Conservation (phyloP, 306 rosid species). For the Alnus rubra region DNA sequence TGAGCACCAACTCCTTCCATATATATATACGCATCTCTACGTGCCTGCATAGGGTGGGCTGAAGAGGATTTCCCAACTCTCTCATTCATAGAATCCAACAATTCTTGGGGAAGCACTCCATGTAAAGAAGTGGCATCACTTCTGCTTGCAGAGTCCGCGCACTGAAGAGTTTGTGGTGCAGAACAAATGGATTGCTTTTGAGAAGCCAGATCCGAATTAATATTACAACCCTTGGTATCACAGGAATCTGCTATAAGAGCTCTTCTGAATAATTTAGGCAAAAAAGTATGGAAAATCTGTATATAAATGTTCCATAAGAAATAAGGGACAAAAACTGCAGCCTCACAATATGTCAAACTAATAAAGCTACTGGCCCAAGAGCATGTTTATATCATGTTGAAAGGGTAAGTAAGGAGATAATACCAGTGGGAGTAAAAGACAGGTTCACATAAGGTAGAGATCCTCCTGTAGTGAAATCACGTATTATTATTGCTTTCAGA, state of each 20-base stretch:
- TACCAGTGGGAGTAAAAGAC: slow-evolving; percentile 45
- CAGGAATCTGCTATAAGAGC: slow-evolving; percentile 37
- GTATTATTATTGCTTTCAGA: slow-evolving; percentile 11
- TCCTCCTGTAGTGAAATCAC: slow-evolving; percentile 19
- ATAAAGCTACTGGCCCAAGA: slow-evolving; percentile 2
- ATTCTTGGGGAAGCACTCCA: slow-evolving; percentile 37
- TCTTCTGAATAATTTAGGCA: slow-evolving; percentile 19
- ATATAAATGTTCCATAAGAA: slow-evolving; percentile 21
- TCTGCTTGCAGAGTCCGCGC: slow-evolving; percentile 45
- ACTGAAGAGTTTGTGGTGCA: slow-evolving; percentile 24
- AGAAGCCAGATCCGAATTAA: slow-evolving; percentile 41
- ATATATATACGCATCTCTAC: slow-evolving; percentile 20
- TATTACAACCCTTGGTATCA: slow-evolving; percentile 31
- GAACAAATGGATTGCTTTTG: slow-evolving; percentile 34
- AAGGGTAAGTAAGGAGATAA: slow-evolving; percentile 10
- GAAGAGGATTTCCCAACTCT: slow-evolving; percentile 24
- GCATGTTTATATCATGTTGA: slow-evolving; percentile 4
- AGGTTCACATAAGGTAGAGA: slow-evolving; percentile 35
- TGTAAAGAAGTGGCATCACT: slow-evolving; percentile 37
- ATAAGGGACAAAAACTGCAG: slow-evolving; percentile 12
- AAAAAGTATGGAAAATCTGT: slow-evolving; percentile 18
- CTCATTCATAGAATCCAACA: slow-evolving; percentile 21
- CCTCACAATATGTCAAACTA: slow-evolving; percentile 16
- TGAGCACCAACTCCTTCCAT: slow-evolving; percentile 15
- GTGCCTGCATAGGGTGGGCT: slow-evolving; percentile 27